Conservation (phyloP, 371 early-diverging fungal species). For the Smittium mucronatum region DNA sequence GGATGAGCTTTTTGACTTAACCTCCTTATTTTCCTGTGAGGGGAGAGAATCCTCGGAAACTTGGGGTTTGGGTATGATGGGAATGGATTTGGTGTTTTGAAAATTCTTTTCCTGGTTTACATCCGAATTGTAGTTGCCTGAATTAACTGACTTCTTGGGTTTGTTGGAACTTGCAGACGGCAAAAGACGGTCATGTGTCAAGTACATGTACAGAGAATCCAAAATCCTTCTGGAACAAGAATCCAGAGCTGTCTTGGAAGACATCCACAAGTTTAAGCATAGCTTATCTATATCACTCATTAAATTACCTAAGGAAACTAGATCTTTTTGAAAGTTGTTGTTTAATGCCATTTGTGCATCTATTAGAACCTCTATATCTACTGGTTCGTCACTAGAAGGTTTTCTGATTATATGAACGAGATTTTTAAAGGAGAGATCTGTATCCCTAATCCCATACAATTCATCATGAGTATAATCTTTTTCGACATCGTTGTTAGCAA, state of each 20-base stretch:
- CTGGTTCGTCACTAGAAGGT: background rate
- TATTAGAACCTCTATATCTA: background rate
- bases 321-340: slow-evolving; percentile 12
- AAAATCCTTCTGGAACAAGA: slow-evolving; percentile 22
- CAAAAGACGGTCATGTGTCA: slow-evolving; percentile 17
- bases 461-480: slow-evolving; percentile 1
- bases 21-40: too few relatives aligned
- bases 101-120: background rate
- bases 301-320: slow-evolving; percentile 18
- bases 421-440: background rate
- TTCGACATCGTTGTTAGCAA: background rate
- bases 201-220: background rate
- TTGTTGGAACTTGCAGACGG: slow-evolving; percentile 11
- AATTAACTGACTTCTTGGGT: background rate
- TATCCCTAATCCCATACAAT: background rate
- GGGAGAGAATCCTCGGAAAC: too few relatives aligned
- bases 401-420: background rate
- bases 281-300: slow-evolving; percentile 21
- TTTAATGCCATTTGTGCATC: background rate
- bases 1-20: too few relatives aligned
- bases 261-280: slow-evolving; percentile 25
- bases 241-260: slow-evolving; percentile 31
- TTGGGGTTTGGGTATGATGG: background rate
- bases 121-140: background rate
- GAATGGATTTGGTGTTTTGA: background rate